phyloP scores from a whole-genome alignment of 2,329 filamentous ascomycete species.

The Talaromyces albobiverticillius region DNA sequence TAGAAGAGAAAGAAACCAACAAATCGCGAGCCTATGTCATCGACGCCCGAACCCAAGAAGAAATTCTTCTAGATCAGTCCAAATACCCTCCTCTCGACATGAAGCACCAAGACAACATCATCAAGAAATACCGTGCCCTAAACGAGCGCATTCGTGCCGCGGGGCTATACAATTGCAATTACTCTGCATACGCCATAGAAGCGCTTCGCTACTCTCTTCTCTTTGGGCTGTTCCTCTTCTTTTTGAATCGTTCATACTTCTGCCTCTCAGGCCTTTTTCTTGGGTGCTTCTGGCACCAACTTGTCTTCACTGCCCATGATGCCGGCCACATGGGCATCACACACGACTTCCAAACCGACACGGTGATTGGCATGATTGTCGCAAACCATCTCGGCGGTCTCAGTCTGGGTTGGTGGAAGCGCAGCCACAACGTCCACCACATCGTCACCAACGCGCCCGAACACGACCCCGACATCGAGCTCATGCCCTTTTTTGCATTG shows the following conservation, averaged over 20 bases:
- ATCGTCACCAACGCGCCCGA: constrained; percentile 94
- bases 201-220: constrained; percentile 67
- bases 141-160: constrained; percentile 68
- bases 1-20: too few relatives aligned
- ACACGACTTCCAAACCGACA: constrained; percentile 79
- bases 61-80: constrained; percentile 70
- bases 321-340: constrained; percentile 97
- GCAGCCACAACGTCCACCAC: constrained; percentile 93
- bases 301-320: constrained; percentile 91
- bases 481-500: constrained; percentile 84
- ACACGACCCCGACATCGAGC: constrained; percentile 92
- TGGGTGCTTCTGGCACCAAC: constrained; percentile 87
- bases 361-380: constrained; percentile 81
- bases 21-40: constrained; percentile 59
- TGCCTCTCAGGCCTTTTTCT: constrained; percentile 68
- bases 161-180: constrained; percentile 81
- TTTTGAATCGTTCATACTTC: constrained; percentile 65
- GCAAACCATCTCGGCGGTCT: constrained; percentile 86
- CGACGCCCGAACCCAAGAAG: constrained; percentile 68
- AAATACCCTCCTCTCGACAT: constrained; percentile 80
- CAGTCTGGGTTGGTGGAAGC: constrained; percentile 95
- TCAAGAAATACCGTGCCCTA: constrained; percentile 76
- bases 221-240: constrained; percentile 58
- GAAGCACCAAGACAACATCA: constrained; percentile 70
- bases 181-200: constrained; percentile 74